Evolutionary conservation across 139 green algal genomes (phyloP), one percentile per base, ranked within the genome.

Genomic region (Chlamydomonas incerta): DNA sequence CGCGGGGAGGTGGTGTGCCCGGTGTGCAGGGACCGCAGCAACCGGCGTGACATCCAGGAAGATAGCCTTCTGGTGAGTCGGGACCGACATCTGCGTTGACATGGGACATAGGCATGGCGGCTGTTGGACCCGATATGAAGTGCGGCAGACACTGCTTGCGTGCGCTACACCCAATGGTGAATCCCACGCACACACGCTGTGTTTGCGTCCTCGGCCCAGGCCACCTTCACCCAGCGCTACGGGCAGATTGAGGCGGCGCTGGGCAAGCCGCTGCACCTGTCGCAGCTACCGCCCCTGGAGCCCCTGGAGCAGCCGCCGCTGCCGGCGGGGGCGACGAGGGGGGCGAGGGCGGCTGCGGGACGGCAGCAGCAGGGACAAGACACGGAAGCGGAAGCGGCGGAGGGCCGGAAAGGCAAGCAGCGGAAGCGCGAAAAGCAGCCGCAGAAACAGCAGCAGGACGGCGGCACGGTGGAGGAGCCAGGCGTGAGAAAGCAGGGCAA

Each of bases 51-150:
- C 33, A 74, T 90, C 20, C 84, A 62, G 37, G 18, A 20, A 26
- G 88, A 92, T 35, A 21, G 28, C 20, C 87, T 82, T 57, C 66
- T 93, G 28, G 84, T 87, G 31, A 29, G 72, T n/a, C n/a, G n/a
- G n/a, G n/a, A n/a, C n/a, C n/a, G n/a, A n/a, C n/a, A n/a, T n/a
- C n/a, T n/a, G n/a, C n/a, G n/a, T n/a, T n/a, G n/a, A n/a, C n/a
- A n/a, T n/a, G n/a, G n/a, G n/a, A n/a, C n/a, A n/a, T n/a, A n/a
- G n/a, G n/a, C n/a, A n/a, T n/a, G n/a, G n/a, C n/a, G n/a, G n/a
- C n/a, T n/a, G n/a, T n/a, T n/a, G n/a, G n/a, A n/a, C n/a, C n/a
- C n/a, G n/a, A n/a, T n/a, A n/a, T n/a, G n/a, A n/a, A n/a, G n/a
- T n/a, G n/a, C n/a, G n/a, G n/a, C n/a, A n/a, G n/a, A n/a, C n/a